Conservation (phyloP, 768 basidiomycete species). For the Candolleomyces aberdarensis region DNA sequence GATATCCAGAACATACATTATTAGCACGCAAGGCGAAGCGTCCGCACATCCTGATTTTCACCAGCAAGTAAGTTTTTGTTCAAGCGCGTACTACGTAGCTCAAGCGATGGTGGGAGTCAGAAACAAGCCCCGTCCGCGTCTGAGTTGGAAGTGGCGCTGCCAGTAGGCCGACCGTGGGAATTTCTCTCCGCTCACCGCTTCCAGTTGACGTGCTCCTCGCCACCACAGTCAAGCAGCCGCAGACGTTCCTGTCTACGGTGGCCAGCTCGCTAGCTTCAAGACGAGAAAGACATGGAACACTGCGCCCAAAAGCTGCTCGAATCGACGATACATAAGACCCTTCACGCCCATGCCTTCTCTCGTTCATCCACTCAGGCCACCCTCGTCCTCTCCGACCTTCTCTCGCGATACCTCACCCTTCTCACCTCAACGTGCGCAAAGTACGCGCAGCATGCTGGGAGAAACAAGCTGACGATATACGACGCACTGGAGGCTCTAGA, state of each 20-base stretch:
- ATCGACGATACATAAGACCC: constrained; percentile 61
- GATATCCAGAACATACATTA: constrained; percentile 20
- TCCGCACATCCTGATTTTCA: constrained; percentile 51
- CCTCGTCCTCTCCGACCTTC: constrained; percentile 67
- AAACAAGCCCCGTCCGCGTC: not conserved
- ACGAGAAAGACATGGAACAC: constrained; percentile 40
- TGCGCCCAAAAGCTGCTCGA: constrained; percentile 63
- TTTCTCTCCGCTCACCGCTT: constrained; percentile 1
- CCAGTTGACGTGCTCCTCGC: constrained; percentile 16
- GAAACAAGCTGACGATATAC: constrained; percentile 49
- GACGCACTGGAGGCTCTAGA: constrained; percentile 67
- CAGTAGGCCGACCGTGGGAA: constrained; percentile 18
- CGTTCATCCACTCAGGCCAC: constrained; percentile 73
- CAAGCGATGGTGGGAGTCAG: not conserved
- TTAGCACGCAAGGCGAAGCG: constrained; percentile 54
- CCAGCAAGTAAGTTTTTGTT: too few species aligned
- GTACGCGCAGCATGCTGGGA: constrained; percentile 75
- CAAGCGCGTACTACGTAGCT: too few species aligned
- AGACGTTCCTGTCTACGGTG: too few species aligned
- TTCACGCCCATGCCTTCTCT: constrained; percentile 77
- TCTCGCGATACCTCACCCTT: constrained; percentile 69
- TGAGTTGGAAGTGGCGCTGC: not conserved
- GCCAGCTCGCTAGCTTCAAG: too few species aligned
- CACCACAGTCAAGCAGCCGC: constrained; percentile 12
- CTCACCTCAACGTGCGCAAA: constrained; percentile 65